Conservation (phyloP, 1,139 yeast genomes). For the Yamadazyma dendronema region DNA sequence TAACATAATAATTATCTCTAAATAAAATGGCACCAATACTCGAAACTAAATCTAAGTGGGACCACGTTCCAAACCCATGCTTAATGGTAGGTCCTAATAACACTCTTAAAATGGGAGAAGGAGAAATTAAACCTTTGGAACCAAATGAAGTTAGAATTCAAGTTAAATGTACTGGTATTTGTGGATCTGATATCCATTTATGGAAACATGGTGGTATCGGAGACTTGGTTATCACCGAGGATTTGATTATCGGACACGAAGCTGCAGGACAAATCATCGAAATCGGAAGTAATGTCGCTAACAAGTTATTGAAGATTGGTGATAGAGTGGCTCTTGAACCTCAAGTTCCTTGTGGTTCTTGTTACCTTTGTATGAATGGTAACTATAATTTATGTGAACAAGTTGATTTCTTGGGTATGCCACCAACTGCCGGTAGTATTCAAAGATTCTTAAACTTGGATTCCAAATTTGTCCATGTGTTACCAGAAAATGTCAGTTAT, state of each 20-base stretch:
- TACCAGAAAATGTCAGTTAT: conserved; percentile 28
- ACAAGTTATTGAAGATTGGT: conserved; percentile 24
- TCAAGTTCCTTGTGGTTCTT: conserved; percentile 66
- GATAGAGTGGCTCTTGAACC: conserved; percentile 46
- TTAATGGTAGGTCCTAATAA: conserved; percentile 17
- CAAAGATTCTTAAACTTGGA: conserved; percentile 19
- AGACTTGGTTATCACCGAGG: conserved; percentile 23
- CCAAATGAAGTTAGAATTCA: conserved; percentile 65
- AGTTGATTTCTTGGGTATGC: conserved; percentile 20
- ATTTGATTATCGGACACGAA: conserved; percentile 33
- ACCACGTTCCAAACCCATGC: conserved; percentile 19
- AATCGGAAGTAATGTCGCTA: conserved; percentile 26
- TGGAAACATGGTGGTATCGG: conserved; percentile 35
- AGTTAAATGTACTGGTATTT: conserved; percentile 41
- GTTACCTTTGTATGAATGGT: conserved; percentile 68
- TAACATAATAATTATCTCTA: no score
- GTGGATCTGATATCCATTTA: conserved; percentile 35
- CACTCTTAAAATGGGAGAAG: conserved; percentile 15
- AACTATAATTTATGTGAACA: conserved; percentile 63
- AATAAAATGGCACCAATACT: conserved; percentile 17
- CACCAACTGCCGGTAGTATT: conserved; percentile 17
- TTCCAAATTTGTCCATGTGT: conserved; percentile 18
- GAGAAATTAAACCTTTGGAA: conserved; percentile 21
- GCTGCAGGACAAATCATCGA: conserved; percentile 30
- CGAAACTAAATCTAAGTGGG: conserved; percentile 18